These are phyloP conservation scores for Coprinopsis marcescibilis DNA, from an alignment of 768 basidiomycete species.

Conservation along the genomic window DNA sequence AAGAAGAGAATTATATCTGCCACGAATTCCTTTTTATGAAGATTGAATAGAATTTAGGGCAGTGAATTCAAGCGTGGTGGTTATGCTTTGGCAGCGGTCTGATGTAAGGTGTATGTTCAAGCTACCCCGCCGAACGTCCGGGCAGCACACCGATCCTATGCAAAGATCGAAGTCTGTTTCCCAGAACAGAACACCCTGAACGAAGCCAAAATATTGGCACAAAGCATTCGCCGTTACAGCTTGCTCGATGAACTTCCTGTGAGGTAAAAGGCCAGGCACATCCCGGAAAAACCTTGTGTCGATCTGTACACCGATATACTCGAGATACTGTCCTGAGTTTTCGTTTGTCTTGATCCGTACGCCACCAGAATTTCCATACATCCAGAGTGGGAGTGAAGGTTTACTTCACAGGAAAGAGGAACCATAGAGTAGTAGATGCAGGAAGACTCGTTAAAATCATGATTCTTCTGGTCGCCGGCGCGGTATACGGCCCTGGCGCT, in stretches of 20 bases:
- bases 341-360: slow-evolving; percentile 6
- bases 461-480: no score
- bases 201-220: not conserved
- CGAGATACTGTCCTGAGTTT: not conserved
- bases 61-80: not conserved
- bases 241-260: not conserved
- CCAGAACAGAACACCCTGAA: slow-evolving; percentile 1
- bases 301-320: slow-evolving; percentile 1
- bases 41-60: slow-evolving; percentile 9
- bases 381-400: no score
- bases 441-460: no score
- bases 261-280: not conserved
- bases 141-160: slow-evolving; percentile 7
- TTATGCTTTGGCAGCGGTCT: slow-evolving; percentile 9
- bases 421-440: no score
- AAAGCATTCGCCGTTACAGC: not conserved
- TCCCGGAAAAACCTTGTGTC: not conserved
- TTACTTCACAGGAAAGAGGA: no score
- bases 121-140: slow-evolving; percentile 9
- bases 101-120: slow-evolving; percentile 13
- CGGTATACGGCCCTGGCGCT: not conserved
- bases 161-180: slow-evolving; percentile 7
- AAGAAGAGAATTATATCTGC: not conserved
- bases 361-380: not conserved
- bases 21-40: slow-evolving; percentile 7